Percentiles rank a stretch among this genome's conserved stretches.
phyloP scores from a whole-genome alignment of 2,329 filamentous ascomycete species.

The Rosellinia necatrix region DNA sequence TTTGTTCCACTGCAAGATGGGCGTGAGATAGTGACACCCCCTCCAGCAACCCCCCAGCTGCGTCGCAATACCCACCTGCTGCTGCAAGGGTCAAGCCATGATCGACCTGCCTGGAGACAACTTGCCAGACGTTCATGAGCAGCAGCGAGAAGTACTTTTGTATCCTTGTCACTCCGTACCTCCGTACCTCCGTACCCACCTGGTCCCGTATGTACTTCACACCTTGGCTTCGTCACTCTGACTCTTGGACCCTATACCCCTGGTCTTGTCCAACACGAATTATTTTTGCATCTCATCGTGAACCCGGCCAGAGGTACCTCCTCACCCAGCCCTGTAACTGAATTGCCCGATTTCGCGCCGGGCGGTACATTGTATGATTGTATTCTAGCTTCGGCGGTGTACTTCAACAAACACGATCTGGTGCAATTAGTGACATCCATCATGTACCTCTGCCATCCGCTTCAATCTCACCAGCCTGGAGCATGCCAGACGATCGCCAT shows the following conservation, averaged over 20 bases:
- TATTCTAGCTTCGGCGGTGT: conserved; percentile 39
- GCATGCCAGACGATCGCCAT: conserved; percentile 33
- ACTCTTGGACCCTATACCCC: conserved; percentile 24
- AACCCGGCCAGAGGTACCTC: conserved; percentile 33
- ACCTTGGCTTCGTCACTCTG: conserved; percentile 27
- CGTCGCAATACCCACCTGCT: conserved; percentile 13
- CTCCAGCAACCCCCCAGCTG: neutral
- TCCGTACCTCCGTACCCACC: conserved; percentile 7
- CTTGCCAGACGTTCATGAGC: conserved; percentile 2
- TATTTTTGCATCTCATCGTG: conserved; percentile 40
- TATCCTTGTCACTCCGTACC: conserved; percentile 9
- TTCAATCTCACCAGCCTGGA: conserved; percentile 23
- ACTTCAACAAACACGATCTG: conserved; percentile 27
- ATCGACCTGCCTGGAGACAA: conserved; percentile 20
- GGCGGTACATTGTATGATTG: conserved; percentile 31
- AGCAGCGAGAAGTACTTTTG: conserved; percentile 10
- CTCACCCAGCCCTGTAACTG: conserved; percentile 28
- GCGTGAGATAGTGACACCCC: conserved; percentile 14
- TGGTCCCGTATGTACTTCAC: conserved; percentile 14
- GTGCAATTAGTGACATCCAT: conserved; percentile 32
- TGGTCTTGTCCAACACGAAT: conserved; percentile 32
- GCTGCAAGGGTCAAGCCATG: conserved; percentile 21
- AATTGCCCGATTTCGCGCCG: conserved; percentile 31
- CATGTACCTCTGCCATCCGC: conserved; percentile 33
- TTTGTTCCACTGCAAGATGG: conserved; percentile 34